Percentiles rank a stretch among this genome's conserved stretches.
Evolutionary conservation across 345 rosid species (phyloP).

Genomic region (Populus deltoides): DNA sequence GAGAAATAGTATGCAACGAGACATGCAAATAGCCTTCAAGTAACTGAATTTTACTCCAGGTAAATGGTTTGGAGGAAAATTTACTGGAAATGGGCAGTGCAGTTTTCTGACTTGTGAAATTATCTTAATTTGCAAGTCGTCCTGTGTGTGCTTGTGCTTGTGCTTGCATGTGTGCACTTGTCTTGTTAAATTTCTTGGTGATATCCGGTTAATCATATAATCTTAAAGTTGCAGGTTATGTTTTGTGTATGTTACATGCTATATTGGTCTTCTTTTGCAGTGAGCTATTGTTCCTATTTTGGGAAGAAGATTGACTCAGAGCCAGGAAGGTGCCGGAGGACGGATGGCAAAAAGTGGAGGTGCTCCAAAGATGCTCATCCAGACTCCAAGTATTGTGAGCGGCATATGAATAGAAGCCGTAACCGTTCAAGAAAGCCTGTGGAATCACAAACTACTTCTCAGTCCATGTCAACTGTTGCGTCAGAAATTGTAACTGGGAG

Average conservation of each 20-base stretch:
- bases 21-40: background rate
- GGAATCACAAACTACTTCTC: constrained; percentile 45
- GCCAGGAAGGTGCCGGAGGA: constrained; percentile 82
- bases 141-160: background rate
- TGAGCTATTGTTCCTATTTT: constrained; percentile 35
- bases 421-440: constrained; percentile 67
- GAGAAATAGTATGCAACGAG: background rate
- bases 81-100: background rate
- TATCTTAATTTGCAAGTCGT: background rate
- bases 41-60: background rate
- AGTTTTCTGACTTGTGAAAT: background rate
- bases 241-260: background rate
- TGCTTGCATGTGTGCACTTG: background rate
- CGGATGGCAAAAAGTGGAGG: constrained; percentile 93
- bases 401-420: constrained; percentile 53
- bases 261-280: constrained; percentile 13
- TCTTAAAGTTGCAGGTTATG: background rate
- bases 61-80: background rate
- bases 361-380: constrained; percentile 84
- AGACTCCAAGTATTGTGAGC: constrained; percentile 57
- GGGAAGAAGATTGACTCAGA: constrained; percentile 82
- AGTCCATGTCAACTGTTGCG: constrained; percentile 27
- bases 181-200: background rate
- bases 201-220: background rate
- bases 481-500: constrained; percentile 23